phyloP scores from a whole-genome alignment of 1,139 yeast genomes.

The Pichia sp. region DNA sequence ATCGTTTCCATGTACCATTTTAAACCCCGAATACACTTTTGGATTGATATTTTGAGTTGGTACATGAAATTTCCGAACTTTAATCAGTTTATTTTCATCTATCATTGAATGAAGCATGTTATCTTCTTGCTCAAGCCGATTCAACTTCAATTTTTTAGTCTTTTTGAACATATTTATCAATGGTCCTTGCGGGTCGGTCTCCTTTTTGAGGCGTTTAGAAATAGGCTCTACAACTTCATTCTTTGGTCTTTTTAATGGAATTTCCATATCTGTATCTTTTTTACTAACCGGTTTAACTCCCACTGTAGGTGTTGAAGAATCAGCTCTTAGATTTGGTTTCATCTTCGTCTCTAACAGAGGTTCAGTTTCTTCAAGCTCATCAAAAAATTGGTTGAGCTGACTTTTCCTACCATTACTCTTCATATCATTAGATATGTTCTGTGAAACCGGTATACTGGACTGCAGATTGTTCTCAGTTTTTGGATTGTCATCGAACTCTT shows the following conservation, averaged over 20 bases:
- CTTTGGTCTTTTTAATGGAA: too few relatives aligned
- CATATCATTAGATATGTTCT: too few relatives aligned
- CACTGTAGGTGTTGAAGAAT: too few relatives aligned
- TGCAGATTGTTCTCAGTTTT: too few relatives aligned
- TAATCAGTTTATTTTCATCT: constrained; percentile 7
- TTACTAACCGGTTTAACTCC: too few relatives aligned
- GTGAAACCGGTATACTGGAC: too few relatives aligned
- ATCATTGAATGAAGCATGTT: constrained; percentile 4
- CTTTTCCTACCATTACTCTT: too few relatives aligned
- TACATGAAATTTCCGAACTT: constrained; percentile 19
- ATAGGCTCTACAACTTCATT: too few relatives aligned
- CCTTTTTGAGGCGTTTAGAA: too few relatives aligned
- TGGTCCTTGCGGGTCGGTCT: background rate
- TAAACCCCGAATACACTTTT: constrained; percentile 7
- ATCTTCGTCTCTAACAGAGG: background rate
- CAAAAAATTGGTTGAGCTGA: constrained; percentile 10
- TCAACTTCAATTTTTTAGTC: constrained; percentile 17
- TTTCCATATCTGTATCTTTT: background rate
- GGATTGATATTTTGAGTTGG: constrained; percentile 4
- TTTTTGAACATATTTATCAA: constrained; percentile 17
- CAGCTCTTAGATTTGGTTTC: background rate
- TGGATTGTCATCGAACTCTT: constrained; percentile 4
- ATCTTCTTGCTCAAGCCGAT: constrained; percentile 12
- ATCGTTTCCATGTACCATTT: constrained; percentile 8
- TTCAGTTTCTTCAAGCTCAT: constrained; percentile 12